phyloP scores from a whole-genome alignment of 495 filamentous ascomycete genomes.

The Friedmanniomyces endolithicus region DNA sequence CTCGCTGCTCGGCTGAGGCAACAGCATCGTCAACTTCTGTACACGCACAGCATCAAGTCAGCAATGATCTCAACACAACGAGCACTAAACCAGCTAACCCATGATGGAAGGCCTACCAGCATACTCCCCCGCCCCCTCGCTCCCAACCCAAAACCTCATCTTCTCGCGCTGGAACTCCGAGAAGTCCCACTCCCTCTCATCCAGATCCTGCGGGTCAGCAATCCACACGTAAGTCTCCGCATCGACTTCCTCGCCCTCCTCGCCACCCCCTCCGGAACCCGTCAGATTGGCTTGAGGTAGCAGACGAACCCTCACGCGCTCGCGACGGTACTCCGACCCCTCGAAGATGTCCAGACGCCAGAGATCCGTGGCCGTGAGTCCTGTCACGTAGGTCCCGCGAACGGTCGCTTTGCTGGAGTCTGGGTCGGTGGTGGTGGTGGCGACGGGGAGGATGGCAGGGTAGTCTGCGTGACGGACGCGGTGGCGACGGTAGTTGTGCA shows the following conservation, averaged over 20 bases:
- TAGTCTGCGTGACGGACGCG: slow-evolving; percentile 60
- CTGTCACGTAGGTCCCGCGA: slow-evolving; percentile 65
- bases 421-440: slow-evolving; percentile 28
- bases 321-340: slow-evolving; percentile 57
- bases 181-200: slow-evolving; percentile 71
- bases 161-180: slow-evolving; percentile 29
- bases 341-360: slow-evolving; percentile 73
- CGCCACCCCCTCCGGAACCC: slow-evolving; percentile 33
- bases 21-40: slow-evolving; percentile 31
- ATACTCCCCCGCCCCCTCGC: slow-evolving; percentile 28
- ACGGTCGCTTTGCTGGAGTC: too few species aligned
- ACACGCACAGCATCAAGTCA: slow-evolving; percentile 5
- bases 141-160: slow-evolving; percentile 26
- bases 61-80: too few species aligned
- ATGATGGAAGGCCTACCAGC: slow-evolving; percentile 24
- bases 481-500: slow-evolving; percentile 60
- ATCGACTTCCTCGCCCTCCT: slow-evolving; percentile 43
- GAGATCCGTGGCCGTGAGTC: slow-evolving; percentile 66
- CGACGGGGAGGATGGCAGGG: slow-evolving; percentile 70
- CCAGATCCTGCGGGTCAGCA: slow-evolving; percentile 37
- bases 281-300: slow-evolving; percentile 27
- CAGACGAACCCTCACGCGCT: slow-evolving; percentile 37
- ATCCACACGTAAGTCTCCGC: slow-evolving; percentile 71
- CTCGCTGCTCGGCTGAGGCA: slow-evolving; percentile 14
- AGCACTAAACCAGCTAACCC: too few species aligned